Percentiles rank a stretch among this genome's conserved stretches.
Conservation (phyloP, 331 rosid genomes). For the Pyrus hybrid region DNA sequence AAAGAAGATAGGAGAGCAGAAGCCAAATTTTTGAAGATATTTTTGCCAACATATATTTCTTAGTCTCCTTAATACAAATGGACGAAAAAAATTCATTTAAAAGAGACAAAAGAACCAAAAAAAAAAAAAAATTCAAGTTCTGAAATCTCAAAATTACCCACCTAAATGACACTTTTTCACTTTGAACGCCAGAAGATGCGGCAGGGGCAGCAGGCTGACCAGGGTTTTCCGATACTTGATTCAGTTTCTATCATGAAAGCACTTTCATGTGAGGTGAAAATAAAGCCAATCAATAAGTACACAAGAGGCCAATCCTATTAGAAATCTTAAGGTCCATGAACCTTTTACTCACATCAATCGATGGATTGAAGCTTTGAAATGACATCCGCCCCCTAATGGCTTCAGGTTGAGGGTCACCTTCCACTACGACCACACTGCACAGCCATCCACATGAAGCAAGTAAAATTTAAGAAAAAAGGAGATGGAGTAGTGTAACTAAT, state of each 20-base stretch:
- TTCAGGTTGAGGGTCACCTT: constrained; percentile 93
- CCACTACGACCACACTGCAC: constrained; percentile 66
- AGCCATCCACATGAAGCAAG: background rate
- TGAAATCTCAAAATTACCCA: constrained; percentile 27
- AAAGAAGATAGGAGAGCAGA: background rate
- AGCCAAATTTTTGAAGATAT: background rate
- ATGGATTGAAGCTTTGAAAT: constrained; percentile 76
- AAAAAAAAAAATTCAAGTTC: background rate
- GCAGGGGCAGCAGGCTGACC: constrained; percentile 33
- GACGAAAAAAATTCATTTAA: no score
- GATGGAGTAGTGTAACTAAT: background rate
- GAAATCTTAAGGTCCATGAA: constrained; percentile 12
- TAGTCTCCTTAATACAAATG: background rate
- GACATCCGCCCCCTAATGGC: constrained; percentile 80
- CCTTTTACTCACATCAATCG: constrained; percentile 75
- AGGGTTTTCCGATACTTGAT: constrained; percentile 43
- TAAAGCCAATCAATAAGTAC: background rate
- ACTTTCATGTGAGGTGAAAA: constrained; percentile 27
- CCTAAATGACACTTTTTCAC: constrained; percentile 37
- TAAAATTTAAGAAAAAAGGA: background rate
- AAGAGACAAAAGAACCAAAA: background rate
- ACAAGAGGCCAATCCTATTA: background rate
- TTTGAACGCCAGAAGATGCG: constrained; percentile 19
- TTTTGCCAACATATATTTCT: background rate
- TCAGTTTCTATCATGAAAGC: constrained; percentile 59